Percentiles rank a stretch among this genome's conserved stretches.
phyloP scores from a whole-genome alignment of 1,284 basidiomycete genomes.

The Schizophyllum commune region DNA sequence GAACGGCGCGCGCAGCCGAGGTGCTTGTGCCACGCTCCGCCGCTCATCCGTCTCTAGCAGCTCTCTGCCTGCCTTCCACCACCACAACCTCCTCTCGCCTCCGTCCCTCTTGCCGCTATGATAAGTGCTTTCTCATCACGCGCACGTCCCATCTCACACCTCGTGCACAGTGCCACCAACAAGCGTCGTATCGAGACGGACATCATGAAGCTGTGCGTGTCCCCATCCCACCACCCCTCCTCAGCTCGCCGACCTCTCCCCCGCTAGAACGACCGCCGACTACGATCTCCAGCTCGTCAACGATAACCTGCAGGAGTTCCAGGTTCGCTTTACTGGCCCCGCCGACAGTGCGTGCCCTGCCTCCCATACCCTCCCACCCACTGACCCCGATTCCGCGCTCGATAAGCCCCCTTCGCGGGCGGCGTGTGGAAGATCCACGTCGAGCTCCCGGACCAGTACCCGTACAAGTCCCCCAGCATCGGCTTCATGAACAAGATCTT shows the following conservation, averaged over 20 bases:
- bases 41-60: background rate
- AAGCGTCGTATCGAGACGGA: conserved; percentile 98
- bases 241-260: conserved; percentile 1
- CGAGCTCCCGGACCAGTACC: conserved; percentile 98
- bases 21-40: background rate
- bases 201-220: conserved; percentile 94
- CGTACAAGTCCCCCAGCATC: conserved; percentile 98
- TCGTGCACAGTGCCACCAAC: conserved; percentile 31
- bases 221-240: conserved; percentile 1
- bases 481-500: conserved; percentile 99
- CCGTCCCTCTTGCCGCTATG: conserved; percentile 27
- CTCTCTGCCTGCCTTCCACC: background rate
- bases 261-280: conserved; percentile 85
- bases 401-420: conserved; percentile 84
- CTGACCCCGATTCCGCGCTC: conserved; percentile 8
- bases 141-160: background rate
- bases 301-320: conserved; percentile 99
- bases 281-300: conserved; percentile 96
- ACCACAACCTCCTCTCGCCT: background rate
- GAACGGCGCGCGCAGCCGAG: background rate
- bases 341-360: conserved; percentile 71
- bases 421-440: conserved; percentile 99
- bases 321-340: conserved; percentile 92
- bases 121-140: conserved; percentile 20
- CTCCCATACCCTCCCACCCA: conserved; percentile 3